Evolutionary conservation across 768 basidiomycete genomes (phyloP), one percentile per base, ranked within the genome.

Genomic region (Tylopilus sp.): DNA sequence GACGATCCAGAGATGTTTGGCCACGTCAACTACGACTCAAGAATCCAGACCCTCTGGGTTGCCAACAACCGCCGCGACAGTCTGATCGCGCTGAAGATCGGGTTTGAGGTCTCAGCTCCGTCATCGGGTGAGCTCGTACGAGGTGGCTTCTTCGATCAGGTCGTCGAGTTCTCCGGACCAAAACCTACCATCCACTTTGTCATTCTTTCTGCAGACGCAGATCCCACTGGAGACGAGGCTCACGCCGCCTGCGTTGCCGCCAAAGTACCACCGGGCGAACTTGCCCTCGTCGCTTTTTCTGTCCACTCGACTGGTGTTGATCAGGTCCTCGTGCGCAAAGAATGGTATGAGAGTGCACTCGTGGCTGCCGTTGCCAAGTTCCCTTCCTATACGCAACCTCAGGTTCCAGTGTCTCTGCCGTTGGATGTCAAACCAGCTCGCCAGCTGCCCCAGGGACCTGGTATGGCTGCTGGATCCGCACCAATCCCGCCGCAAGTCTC

Each of bases 241-340:
- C 82, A 85, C 60, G 89, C 89, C 10, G 89, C 89, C 6, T 91
- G 89, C 56, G 76, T 88, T 20, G 89, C 89, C 3, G 89, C 89
- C 3, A 91, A 91, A 61, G 76, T 91, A 6, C 75, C 78, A 6
- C 81, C 85, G 1, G 85, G 86, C 36, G 86, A 91, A 57, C 73
- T 91, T 33, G 88, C 89, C 22, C 75, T 93, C 45, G 87, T 91
- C 6, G 89, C 88, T 26, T 93, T 91, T 71, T 88, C 87, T 3
- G 89, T 93, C n/a, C 91, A 92, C 64, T 84, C 87, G 17, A 81
- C 79, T n/a, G 91, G 91, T 33, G 91, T 93, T 13, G 91, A 93
- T 63, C 91, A 93, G 63, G 82, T 93, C 25, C 79, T 93, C 47
- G 85, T 93, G 58, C 81, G 87, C 57, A 88, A 82, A 67, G 91